A percentile compares a stretch with the other conserved stretches of the same genome.
Evolutionary conservation across 2,329 filamentous ascomycete species (phyloP).

Genomic region (Hansfordia pulvinata): DNA sequence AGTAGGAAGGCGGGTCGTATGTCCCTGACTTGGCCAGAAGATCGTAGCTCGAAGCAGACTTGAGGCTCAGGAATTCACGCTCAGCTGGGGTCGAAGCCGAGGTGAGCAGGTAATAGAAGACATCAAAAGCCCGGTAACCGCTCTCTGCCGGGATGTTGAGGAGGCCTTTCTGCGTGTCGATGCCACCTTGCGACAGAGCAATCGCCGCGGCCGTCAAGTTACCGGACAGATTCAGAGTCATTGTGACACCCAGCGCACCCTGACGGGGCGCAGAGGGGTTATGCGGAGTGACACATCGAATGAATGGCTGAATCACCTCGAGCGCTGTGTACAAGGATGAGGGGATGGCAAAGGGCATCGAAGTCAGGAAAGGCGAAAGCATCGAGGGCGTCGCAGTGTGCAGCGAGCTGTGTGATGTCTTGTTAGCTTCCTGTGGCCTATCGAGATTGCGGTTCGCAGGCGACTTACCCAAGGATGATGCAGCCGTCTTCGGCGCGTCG

Average conservation of each 20-base stretch:
- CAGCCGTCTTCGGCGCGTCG: constrained; percentile 91
- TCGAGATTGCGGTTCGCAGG: no score
- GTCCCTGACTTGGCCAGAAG: constrained; percentile 74
- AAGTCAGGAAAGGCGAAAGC: constrained; percentile 65
- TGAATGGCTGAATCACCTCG: constrained; percentile 71
- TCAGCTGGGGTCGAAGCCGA: constrained; percentile 83
- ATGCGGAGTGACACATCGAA: constrained; percentile 74
- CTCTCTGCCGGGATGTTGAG: constrained; percentile 65
- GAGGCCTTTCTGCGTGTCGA: constrained; percentile 71
- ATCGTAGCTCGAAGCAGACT: constrained; percentile 61
- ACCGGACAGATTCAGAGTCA: constrained; percentile 71
- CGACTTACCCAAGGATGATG: constrained; percentile 73
- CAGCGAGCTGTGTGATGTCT: constrained; percentile 48
- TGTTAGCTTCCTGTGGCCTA: no score
- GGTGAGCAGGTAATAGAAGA: constrained; percentile 92
- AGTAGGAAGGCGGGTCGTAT: constrained; percentile 73
- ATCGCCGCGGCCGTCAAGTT: constrained; percentile 64
- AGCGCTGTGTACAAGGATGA: constrained; percentile 64
- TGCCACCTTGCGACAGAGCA: constrained; percentile 72
- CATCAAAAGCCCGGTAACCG: constrained; percentile 88
- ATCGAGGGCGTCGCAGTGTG: constrained; percentile 82
- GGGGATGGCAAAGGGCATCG: constrained; percentile 69
- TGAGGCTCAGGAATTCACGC: constrained; percentile 74
- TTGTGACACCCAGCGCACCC: constrained; percentile 64
- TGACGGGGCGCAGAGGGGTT: constrained; percentile 79